A percentile compares a stretch with the other conserved stretches of the same genome.
These are phyloP conservation scores for Triticum monococcum DNA, from an alignment of 176 grass and related monocot genomes.

Conservation along the genomic window DNA sequence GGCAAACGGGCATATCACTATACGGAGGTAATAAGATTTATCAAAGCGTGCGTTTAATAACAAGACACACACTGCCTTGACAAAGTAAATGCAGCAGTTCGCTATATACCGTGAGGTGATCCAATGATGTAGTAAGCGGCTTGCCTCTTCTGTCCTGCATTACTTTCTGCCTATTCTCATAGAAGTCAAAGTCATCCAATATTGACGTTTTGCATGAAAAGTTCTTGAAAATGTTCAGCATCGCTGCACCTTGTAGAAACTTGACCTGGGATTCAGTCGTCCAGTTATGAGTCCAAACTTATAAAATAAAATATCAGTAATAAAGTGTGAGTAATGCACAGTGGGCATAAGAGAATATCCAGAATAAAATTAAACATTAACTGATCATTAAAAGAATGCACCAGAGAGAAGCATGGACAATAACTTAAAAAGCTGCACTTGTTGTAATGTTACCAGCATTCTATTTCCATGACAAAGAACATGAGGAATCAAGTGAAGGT, in stretches of 20 bases:
- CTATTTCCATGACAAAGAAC: constrained; percentile 17
- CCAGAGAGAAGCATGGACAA: not conserved
- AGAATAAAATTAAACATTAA: not conserved
- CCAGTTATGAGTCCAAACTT: constrained; percentile 17
- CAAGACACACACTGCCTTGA: not conserved
- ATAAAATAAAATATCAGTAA: not conserved
- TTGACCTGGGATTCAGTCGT: constrained; percentile 52
- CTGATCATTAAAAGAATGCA: not conserved
- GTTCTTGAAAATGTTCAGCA: constrained; percentile 83
- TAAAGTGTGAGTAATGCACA: constrained; percentile 21
- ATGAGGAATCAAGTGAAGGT: constrained; percentile 15
- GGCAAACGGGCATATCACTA: not conserved
- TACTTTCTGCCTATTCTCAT: constrained; percentile 81
- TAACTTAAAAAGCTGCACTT: not conserved
- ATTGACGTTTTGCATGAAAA: constrained; percentile 84
- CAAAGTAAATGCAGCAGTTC: not conserved
- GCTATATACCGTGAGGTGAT: constrained; percentile 40
- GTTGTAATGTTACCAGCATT: not conserved
- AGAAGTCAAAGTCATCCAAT: constrained; percentile 89
- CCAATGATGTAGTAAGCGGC: constrained; percentile 26
- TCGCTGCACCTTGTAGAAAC: constrained; percentile 78
- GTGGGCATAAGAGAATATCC: not conserved
- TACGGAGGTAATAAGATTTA: not conserved
- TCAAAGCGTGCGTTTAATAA: not conserved
- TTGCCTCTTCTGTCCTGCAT: constrained; percentile 88